Base-by-base conservation (phyloP, 495 filamentous ascomycete genomes). In the Rhypophila decipiens region DNA sequence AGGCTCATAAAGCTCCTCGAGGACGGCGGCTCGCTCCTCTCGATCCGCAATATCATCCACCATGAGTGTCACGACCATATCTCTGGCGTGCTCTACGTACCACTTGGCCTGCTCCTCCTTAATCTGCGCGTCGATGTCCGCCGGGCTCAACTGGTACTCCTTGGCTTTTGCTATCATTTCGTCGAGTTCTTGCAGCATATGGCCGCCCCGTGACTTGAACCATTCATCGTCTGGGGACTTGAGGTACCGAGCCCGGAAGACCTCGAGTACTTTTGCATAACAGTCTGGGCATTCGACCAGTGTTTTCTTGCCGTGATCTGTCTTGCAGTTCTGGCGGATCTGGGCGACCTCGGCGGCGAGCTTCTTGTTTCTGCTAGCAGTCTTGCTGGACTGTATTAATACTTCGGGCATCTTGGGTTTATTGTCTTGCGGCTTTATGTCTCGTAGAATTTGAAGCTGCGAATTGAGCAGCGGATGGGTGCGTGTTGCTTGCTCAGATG, bases 111-210 rank as follows among this genome's bases (percentile, higher is more conserved):
- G 69, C 55, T 69, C 69, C 34, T 66, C 64, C 15, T 57, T 46
- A 53, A 75, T 63, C 17, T 59, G 65, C 35, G 60, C 59, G 47
- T 74, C 69, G 20, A 75, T 58, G 13, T 51, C 52, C 24, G 57
- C 50, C 12, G 71, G 57, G 24, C 64, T 57, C 38, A 65, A 49
- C 44, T 66, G 56, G 46, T 63, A 53, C 24, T 60, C 57, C 46
- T 61, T 58, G 36, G 67, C 69, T 17, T 63, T 63, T 15, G 60
- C 53, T 40, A 73, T 59, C 40, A 73, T 52, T 9, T 51, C 45
- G 46, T 68, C 65, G 11, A 75, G 57, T 35, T 69, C 68, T 11
- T 57, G 51, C 37, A 73, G 58, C 47, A 73, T 72, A n/a, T n/a
- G n/a, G 2, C 54, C 48, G 24, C 58, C 59, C 5, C 65, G 58